phyloP scores from a whole-genome alignment of 257 asterid genomes.

The Capsicum rhomboideum region DNA sequence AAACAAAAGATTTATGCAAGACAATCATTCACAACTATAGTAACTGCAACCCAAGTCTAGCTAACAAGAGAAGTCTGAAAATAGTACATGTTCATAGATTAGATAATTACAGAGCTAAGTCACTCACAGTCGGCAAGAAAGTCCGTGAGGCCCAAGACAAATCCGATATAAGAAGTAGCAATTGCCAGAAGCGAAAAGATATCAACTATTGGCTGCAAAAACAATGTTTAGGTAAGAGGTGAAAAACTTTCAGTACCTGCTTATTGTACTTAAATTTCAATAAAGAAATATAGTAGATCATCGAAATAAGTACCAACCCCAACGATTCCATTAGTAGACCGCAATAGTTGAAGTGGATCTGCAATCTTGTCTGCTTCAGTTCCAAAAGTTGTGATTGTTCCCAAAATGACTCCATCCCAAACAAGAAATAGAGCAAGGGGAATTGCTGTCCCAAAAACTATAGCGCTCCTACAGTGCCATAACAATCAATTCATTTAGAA shows the following conservation, averaged over 20 bases:
- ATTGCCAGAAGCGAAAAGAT: slow-evolving; percentile 74
- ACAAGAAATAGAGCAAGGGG: slow-evolving; percentile 80
- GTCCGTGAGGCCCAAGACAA: slow-evolving; percentile 76
- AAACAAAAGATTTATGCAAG: not conserved
- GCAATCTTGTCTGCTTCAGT: slow-evolving; percentile 23
- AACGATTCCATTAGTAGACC: slow-evolving; percentile 58
- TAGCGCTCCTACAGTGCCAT: slow-evolving; percentile 61
- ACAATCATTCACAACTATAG: not conserved
- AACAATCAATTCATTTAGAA: slow-evolving; percentile 7
- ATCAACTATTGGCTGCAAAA: slow-evolving; percentile 80
- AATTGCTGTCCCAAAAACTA: slow-evolving; percentile 73
- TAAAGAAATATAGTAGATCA: not conserved
- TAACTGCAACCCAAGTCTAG: not conserved
- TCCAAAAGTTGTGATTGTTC: slow-evolving; percentile 46
- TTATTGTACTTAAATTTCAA: not conserved
- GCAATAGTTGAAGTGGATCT: slow-evolving; percentile 66
- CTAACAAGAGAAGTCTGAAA: not conserved
- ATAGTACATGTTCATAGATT: not conserved
- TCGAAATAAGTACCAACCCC: slow-evolving; percentile 45
- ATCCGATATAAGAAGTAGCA: slow-evolving; percentile 76
- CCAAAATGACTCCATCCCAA: slow-evolving; percentile 92
- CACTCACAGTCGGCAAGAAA: slow-evolving; percentile 84
- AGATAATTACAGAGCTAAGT: not conserved
- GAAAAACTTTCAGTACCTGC: not conserved
- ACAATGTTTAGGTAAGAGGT: not conserved